Conservation (phyloP, 129 eudicot species). For the Flaveria robusta region DNA sequence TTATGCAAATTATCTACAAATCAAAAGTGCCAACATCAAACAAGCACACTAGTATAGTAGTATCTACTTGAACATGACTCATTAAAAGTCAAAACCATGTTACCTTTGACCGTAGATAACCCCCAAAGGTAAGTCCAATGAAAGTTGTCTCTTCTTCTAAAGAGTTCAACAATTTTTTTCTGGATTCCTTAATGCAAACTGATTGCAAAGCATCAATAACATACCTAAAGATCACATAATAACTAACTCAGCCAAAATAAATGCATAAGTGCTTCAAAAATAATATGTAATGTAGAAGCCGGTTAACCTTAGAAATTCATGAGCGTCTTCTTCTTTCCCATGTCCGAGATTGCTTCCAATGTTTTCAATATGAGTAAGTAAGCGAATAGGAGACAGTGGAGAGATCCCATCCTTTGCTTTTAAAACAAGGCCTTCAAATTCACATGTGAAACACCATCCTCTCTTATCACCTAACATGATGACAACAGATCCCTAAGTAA, state of each 20-base stretch:
- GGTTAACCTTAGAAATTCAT: conserved; percentile 77
- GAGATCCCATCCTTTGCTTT: conserved; percentile 59
- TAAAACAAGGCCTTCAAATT: conserved; percentile 62
- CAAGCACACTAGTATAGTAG: not conserved
- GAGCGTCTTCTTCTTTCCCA: conserved; percentile 97
- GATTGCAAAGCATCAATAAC: conserved; percentile 82
- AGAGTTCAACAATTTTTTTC: conserved; percentile 38
- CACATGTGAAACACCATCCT: conserved; percentile 89
- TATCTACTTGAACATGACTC: not conserved
- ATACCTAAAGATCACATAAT: conserved; percentile 47
- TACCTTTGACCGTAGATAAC: conserved; percentile 93
- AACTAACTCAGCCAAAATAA: not conserved
- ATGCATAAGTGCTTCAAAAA: not conserved
- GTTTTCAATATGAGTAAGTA: conserved; percentile 63
- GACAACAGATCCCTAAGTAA: not conserved
- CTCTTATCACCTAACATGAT: conserved; percentile 64
- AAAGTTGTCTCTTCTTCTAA: conserved; percentile 83
- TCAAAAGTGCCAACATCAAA: not conserved
- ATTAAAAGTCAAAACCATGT: not conserved
- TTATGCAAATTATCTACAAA: conserved; percentile 75
- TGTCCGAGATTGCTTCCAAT: conserved; percentile 69
- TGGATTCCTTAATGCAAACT: conserved; percentile 66
- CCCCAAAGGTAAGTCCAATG: conserved; percentile 90
- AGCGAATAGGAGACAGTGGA: conserved; percentile 62
- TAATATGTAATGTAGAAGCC: not conserved